Base-by-base conservation (phyloP, 108 stramenopile species). In the Skeletonema menzelii region DNA sequence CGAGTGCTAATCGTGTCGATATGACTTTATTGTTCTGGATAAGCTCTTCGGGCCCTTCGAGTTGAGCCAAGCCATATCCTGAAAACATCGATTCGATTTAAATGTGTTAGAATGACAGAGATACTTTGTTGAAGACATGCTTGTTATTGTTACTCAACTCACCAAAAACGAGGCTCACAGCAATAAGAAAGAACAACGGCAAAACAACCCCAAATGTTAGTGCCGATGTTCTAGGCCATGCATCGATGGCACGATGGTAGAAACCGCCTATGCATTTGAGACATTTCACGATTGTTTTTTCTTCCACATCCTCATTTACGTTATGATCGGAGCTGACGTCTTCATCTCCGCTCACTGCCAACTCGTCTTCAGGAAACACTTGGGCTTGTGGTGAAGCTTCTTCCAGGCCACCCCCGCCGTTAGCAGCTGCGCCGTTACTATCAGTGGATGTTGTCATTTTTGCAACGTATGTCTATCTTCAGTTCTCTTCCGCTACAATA, bases 181-280 rank as follows among this genome's bases (percentile, higher is more conserved):
- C 5, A 26, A 84, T 67, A 27, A 84, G 70, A 12, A 81, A 5
- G 56, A 68, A 67, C 8, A 80, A 34, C 1, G 83, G 83, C 4
- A 76, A 2, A 20, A 77, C 14, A 7, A 84, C 76, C 6, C 70
- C 73, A 12, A 80, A 56, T 0, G 65, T 20, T 20, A 80, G 19
- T 27, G 69, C 34, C 32, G n/a, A 72, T 13, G 63, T 80, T 56
- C 79, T 27, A 31, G 79, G 79, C 73, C 73, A 80, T 4, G 3
- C 3, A 4, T 12, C 14, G 57, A 58, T n/a, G 19, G n/a, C n/a
- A 30, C 27, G 27, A n/a, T n/a, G 19, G 57, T n/a, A 58, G 57
- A 30, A 30, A 4, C 40, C 40, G 2, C 35, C 35, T 12, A 42
- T 3, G 15, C 1, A 2, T 42, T 3, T n/a, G 15, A 11, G 2